Evolutionary conservation across 2,329 filamentous ascomycete species (phyloP), one percentile per base, ranked within the genome.

Genomic region (Sarocladium oryzae): DNA sequence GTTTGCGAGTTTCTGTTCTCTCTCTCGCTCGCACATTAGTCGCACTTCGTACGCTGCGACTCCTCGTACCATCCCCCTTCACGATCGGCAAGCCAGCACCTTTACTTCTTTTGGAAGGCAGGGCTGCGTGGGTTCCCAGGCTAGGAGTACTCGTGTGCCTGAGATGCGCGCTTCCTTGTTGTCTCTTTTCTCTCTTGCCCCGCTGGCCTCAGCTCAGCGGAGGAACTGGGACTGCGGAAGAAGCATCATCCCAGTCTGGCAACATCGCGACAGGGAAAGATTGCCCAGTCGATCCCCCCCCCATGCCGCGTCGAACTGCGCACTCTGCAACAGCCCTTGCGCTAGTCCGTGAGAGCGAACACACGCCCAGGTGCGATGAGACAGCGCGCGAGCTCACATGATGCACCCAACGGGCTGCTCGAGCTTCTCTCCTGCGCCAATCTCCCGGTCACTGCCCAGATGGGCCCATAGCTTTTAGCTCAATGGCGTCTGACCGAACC

Each of bases 131-230:
- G 4, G 13, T 15, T 15, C 40, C 6, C 26, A 33, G 21, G 43
- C 43, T 16, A 20, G 9, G 7, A 16, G 6, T 10, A 7, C 28
- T 30, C 28, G n/a, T n/a, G n/a, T n/a, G n/a, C n/a, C n/a, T n/a
- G n/a, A n/a, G n/a, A n/a, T n/a, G n/a, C 5, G 13, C 4, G 13
- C 11, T 45, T 45, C n/a, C 3, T 48, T 48, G 43, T 48, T 48
- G 9, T 48, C 43, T 48, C 43, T 48, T 48, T 16, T 21, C 43
- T 48, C 43, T 9, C 5, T 20, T 15, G 11, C 16, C 28, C 43
- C 43, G 28, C 16, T 20, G 43, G n/a, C 43, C 43, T 48, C 43
- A 48, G 43, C 43, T 48, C 43, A 32, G 26, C 43, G n/a, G n/a
- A n/a, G 40, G 21, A n/a, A 24, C 37, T 36, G 33, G 24, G n/a